These are phyloP conservation scores for Pigoraptor vietnamica DNA, from an alignment of 78 protist genomes.

Conservation along the genomic window DNA sequence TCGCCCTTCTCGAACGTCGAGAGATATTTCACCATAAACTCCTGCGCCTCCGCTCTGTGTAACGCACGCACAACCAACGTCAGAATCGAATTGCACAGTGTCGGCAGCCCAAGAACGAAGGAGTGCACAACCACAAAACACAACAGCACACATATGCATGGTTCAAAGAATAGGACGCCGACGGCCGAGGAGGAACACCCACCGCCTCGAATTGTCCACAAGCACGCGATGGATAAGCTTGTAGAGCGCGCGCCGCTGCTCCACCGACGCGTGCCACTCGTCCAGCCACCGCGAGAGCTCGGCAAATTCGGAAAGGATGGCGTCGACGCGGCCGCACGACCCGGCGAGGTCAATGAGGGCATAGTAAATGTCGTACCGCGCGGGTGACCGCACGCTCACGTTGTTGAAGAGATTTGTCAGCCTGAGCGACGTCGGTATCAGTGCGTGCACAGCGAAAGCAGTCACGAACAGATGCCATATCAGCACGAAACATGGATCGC, in stretches of 20 bases:
- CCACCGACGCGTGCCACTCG: background rate
- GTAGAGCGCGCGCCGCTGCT: background rate
- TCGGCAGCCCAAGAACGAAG: constrained; percentile 80
- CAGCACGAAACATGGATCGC: background rate
- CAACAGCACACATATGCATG: background rate
- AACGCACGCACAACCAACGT: background rate
- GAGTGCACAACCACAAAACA: constrained; percentile 66
- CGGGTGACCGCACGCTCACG: background rate
- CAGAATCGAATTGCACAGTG: too few species aligned
- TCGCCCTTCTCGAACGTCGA: background rate
- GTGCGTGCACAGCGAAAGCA: background rate
- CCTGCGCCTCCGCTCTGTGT: background rate
- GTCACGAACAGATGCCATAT: background rate
- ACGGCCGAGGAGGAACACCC: background rate
- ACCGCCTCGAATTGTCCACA: background rate
- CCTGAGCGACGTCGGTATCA: background rate
- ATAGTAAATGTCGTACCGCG: background rate
- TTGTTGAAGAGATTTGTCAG: background rate
- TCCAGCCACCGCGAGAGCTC: background rate
- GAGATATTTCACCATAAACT: background rate
- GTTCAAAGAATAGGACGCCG: background rate
- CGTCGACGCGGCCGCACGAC: background rate
- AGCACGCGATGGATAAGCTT: background rate
- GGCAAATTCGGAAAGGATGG: background rate
- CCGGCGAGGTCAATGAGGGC: background rate